Base-by-base conservation (phyloP, 371 early-diverging fungal species). In the Massospora cicadina region DNA sequence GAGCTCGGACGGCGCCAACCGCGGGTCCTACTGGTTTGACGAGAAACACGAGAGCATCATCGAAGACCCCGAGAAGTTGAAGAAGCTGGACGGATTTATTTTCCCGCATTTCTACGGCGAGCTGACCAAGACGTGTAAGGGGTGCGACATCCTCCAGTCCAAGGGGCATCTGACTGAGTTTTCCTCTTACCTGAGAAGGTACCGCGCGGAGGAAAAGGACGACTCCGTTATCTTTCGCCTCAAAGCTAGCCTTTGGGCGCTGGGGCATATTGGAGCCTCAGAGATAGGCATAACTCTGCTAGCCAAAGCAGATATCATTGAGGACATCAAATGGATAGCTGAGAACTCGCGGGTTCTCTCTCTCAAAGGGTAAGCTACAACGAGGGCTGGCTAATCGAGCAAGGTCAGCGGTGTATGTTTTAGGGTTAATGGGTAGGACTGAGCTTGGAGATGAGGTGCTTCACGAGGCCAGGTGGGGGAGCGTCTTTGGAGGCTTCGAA, bases 31-130 rank as follows among this genome's bases (percentile, higher is more conserved):
- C 62, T 77, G 75, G 33, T 75, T 75, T 29, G 64, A 67, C 25
- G 62, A 54, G 21, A 60, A 58, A 29, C 5, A 27, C 53, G 63
- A 43, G 1, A 54, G 58, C 17, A 63, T 66, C 31, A 59, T 58
- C 17, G 63, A 67, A 27, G 68, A 68, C 43, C 55, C 65, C 21
- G 62, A 62, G 53, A 65, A 65, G 63, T 58, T 66, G 65, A 77
- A 71, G 68, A 72, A 75, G 28, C 75, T 77, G 12, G 77, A 80
- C 59, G 81, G 80, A 5, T 67, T 73, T 23, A 72, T 80, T 1
- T 83, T 82, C 0, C 82, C 86, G 2, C 93, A 92, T 68, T 88
- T 92, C 66, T 90, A 87, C 66, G 90, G 90, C 17, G 85, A 88
- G 67, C 67, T 92, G 17, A 80, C 89, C 2, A 82, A 86, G 68